Evolutionary conservation across 257 asterid genomes (phyloP).

Genomic region (Leptodermis oblonga): DNA sequence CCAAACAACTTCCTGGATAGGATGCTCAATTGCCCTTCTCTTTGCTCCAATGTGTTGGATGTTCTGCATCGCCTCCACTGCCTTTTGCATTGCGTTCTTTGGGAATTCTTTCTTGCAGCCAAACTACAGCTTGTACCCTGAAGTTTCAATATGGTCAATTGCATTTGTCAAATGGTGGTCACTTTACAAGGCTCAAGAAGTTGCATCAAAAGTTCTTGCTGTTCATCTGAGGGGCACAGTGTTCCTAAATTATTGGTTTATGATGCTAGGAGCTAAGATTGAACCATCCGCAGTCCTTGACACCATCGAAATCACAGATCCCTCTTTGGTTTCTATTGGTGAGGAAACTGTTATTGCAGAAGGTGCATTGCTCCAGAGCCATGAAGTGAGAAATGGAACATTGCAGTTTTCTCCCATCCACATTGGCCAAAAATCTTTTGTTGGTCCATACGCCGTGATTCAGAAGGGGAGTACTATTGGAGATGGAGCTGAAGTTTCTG

Average conservation of each 20-base stretch:
- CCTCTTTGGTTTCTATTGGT: constrained; percentile 54
- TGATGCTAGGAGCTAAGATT: constrained; percentile 58
- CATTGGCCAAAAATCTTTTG: constrained; percentile 42
- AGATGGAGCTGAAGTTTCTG: constrained; percentile 46
- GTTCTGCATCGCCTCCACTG: constrained; percentile 58
- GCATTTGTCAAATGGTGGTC: constrained; percentile 80
- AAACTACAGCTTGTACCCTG: constrained; percentile 53
- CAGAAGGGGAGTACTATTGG: constrained; percentile 40
- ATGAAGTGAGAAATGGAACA: constrained; percentile 56
- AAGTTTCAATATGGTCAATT: constrained; percentile 55
- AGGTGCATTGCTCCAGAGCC: constrained; percentile 65
- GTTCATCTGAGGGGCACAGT: constrained; percentile 69
- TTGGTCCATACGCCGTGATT: constrained; percentile 62
- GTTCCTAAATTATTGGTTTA: constrained; percentile 57
- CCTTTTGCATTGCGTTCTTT: constrained; percentile 46
- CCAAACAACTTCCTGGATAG: constrained; percentile 30
- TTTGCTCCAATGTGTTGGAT: constrained; percentile 68
- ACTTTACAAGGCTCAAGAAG: constrained; percentile 58
- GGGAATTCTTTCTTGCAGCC: constrained; percentile 76
- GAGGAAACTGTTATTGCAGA: constrained; percentile 58
- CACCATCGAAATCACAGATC: constrained; percentile 61
- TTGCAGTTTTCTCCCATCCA: constrained; percentile 41
- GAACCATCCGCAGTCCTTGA: constrained; percentile 51
- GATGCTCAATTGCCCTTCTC: constrained; percentile 35
- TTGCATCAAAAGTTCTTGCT: constrained; percentile 61